Evolutionary conservation across 2,329 filamentous ascomycete genomes (phyloP), one percentile per base, ranked within the genome.

Genomic region (Penicillium digitatum): DNA sequence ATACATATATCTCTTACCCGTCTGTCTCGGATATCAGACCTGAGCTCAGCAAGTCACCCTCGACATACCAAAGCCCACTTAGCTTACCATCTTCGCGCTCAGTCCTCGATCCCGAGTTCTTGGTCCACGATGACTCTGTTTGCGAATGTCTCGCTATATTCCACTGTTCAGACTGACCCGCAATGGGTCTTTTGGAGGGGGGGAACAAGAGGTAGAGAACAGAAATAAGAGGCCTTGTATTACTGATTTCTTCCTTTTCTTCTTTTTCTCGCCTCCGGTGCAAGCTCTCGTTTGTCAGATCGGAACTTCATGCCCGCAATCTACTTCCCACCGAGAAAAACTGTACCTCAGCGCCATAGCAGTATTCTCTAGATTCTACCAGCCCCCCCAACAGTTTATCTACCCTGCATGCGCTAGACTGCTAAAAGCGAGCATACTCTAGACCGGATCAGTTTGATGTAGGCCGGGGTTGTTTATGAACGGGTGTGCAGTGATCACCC

Each of bases 21-120:
- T 57, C 58, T 65, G 62, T 65, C 63, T 64, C 63, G 62, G 63
- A 58, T 64, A 60, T 45, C 31, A 56, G 52, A 59, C 55, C 56
- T 49, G 58, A 55, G 9, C 52, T 57, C 55, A 57, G 44, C 18
- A 39, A 43, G 10, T 46, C 35, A 39, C 50, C 60, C 52, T 63
- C 49, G 56, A 63, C 32, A 46, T 26, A 24, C n/a, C 9, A 42
- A 14, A 27, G 35, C 11, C 39, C 26, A 51, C 26, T 49, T 43
- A 24, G 27, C 31, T 35, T 27, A 29, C 37, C 22, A 34, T 29
- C 26, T 35, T 43, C 11, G 40, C 52, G 48, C 56, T 59, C 54
- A 61, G 60, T 58, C 55, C 60, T 60, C 58, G 54, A 60, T 20
- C 26, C 47, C 22, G 5, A 35, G 18, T 5, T n/a, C 52, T 35